Percentiles rank a stretch among this genome's conserved stretches.
These are phyloP conservation scores for Coemansia sp. DNA, from an alignment of 192 early-diverging fungal species.

Conservation along the genomic window DNA sequence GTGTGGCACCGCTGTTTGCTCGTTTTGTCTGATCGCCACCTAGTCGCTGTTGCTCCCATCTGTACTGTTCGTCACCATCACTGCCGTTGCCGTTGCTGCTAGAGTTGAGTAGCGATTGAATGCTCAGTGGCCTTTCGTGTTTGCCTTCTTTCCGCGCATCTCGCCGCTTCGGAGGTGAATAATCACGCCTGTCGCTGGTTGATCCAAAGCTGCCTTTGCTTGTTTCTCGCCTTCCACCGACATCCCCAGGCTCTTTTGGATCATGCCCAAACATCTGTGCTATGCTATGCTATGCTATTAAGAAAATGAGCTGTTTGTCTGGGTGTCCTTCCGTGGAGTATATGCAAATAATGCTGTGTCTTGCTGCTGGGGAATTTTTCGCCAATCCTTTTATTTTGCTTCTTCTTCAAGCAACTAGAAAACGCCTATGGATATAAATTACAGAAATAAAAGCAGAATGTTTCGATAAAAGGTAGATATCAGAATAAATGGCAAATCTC, in stretches of 20 bases:
- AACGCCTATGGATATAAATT: too few species aligned
- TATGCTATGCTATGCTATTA: not conserved
- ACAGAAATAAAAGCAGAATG: too few species aligned
- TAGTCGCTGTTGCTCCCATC: slow-evolving; percentile 10
- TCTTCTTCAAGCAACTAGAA: too few species aligned
- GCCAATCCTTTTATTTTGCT: too few species aligned
- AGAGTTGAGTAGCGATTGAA: slow-evolving; percentile 32
- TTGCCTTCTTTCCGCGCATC: not conserved
- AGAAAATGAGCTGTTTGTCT: too few species aligned
- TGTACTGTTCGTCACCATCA: not conserved
- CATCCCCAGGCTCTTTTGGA: not conserved
- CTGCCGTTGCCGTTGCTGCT: not conserved
- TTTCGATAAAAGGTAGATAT: too few species aligned
- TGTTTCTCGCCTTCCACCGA: not conserved
- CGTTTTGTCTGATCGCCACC: not conserved
- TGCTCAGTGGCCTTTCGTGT: slow-evolving; percentile 25
- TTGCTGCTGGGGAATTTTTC: too few species aligned
- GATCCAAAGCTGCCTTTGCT: not conserved
- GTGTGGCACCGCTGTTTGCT: not conserved
- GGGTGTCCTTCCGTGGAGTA: too few species aligned
- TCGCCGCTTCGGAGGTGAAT: slow-evolving; percentile 10
- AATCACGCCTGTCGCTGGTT: not conserved
- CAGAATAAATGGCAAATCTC: too few species aligned
- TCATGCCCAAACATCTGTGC: not conserved
- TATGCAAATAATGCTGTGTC: too few species aligned